phyloP scores from a whole-genome alignment of 805 yeast species.

The Metahyphopichia silvanorum region DNA sequence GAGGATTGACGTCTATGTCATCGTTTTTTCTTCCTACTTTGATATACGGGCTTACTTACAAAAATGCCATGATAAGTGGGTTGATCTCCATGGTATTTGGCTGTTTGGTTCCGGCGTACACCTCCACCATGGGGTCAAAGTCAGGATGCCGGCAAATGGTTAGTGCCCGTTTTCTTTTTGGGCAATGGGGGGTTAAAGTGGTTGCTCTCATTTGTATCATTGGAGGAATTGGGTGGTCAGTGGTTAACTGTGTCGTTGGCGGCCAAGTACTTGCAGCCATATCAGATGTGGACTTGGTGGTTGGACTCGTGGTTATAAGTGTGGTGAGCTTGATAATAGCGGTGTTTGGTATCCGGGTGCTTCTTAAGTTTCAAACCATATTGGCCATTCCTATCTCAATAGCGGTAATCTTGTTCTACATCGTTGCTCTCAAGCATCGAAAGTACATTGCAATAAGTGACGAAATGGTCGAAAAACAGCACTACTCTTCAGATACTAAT shows the following conservation, averaged over 20 bases:
- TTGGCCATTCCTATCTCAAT: conserved; percentile 27
- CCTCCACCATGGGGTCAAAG: conserved; percentile 35
- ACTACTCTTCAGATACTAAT: conserved; percentile 11
- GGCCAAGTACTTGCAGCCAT: conserved; percentile 31
- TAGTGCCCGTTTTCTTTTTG: conserved; percentile 32
- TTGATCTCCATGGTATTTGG: conserved; percentile 27
- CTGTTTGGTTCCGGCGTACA: conserved; percentile 35
- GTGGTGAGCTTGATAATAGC: conserved; percentile 25
- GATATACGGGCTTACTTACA: conserved; percentile 21
- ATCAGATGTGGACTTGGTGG: conserved; percentile 21
- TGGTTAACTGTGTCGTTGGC: conserved; percentile 36
- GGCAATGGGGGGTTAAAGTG: conserved; percentile 32
- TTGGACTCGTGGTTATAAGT: conserved; percentile 28
- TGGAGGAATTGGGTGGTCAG: conserved; percentile 37
- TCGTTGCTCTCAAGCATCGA: conserved; percentile 24
- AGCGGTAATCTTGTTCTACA: conserved; percentile 26
- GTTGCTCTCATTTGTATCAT: conserved; percentile 27
- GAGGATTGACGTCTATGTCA: conserved; percentile 37
- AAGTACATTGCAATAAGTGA: conserved; percentile 16
- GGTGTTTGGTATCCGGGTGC: conserved; percentile 29
- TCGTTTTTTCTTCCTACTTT: conserved; percentile 33
- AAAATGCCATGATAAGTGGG: conserved; percentile 28
- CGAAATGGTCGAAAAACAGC: conserved; percentile 13
- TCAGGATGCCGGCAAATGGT: conserved; percentile 39
- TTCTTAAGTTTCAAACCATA: conserved; percentile 25